phyloP scores from a whole-genome alignment of 768 basidiomycete species.

The Lyophyllum decastes region DNA sequence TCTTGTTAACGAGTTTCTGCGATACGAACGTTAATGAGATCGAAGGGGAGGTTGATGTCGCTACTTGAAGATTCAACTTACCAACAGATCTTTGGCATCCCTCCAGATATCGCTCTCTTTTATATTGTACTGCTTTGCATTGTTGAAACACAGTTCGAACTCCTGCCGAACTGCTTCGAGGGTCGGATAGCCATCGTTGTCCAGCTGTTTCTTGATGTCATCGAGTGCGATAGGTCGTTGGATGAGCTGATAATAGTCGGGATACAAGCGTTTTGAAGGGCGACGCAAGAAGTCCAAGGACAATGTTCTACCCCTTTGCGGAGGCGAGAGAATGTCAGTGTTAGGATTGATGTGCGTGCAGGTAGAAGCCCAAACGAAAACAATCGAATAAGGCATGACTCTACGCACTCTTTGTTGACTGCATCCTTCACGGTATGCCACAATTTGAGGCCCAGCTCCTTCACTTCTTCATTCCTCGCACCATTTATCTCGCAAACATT shows the following conservation, averaged over 20 bases:
- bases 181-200: constrained; percentile 56
- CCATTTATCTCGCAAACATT: constrained; percentile 20
- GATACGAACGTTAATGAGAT: not conserved
- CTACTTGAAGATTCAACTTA: constrained; percentile 35
- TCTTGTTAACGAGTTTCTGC: constrained; percentile 54
- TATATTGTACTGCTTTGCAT: constrained; percentile 82
- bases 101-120: constrained; percentile 77
- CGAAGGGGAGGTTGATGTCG: not conserved
- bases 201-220: constrained; percentile 83
- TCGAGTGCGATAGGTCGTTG: constrained; percentile 83
- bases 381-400: constrained; percentile 47
- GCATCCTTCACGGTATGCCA: constrained; percentile 83
- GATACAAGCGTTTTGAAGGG: constrained; percentile 71
- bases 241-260: constrained; percentile 87
- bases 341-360: constrained; percentile 27
- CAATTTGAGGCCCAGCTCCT: constrained; percentile 68
- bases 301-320: constrained; percentile 59
- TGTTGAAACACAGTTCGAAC: constrained; percentile 77
- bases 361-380: constrained; percentile 30
- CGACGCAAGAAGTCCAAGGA: constrained; percentile 68
- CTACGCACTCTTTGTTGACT: constrained; percentile 85
- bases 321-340: constrained; percentile 21
- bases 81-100: constrained; percentile 82
- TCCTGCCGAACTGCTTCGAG: constrained; percentile 70
- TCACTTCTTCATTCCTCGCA: constrained; percentile 43